Base-by-base conservation (phyloP, 768 basidiomycete genomes). In the Leccinum longicurvipes region DNA sequence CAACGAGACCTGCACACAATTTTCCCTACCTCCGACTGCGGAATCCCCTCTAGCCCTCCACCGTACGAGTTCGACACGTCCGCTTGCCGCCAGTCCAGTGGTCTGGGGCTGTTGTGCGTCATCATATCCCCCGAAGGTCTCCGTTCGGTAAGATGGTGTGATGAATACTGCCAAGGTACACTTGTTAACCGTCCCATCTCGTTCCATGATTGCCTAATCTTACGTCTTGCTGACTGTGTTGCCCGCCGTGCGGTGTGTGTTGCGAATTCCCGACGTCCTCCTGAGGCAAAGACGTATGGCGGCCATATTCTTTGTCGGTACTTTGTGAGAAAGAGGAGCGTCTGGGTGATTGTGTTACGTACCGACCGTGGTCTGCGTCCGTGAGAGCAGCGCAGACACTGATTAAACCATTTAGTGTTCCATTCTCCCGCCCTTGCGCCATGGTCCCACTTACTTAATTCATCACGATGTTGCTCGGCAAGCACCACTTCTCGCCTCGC, bases 381-480 rank as follows among this genome's bases (percentile, higher is more conserved):
- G 72, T 61, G 72, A 68, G 60, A 71, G 70, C n/a, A 71, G 59
- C 11, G 68, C 60, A 54, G 70, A 63, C 72, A 71, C 70, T 71
- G 60, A 50, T 53, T 53, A 54, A 49, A 28, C 50, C 51, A 42
- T 57, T 73, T 57, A 61, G 57, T 53, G 59, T 44, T 21, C 24
- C 8, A 10, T 63, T 62, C 61, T 65, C 51, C 56, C 54, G 54
- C 56, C 50, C 53, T 56, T 32, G 21, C 19, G 42, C 8, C 27
- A 53, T 19, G 6, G 23, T 41, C 39, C 10, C 53, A 66, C 76
- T 64, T 66, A 77, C 77, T 74, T 55, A 78, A 66, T 56, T 86
- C 84, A 63, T 89, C 87, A 60, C 86, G 80, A 47, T 85, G 82
- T 68, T 84, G 85, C 63, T 89, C 87, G 51, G 84, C 84, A 53